These are phyloP conservation scores for Penicillium riverlandense DNA, from an alignment of 495 filamentous ascomycete genomes.

Conservation along the genomic window DNA sequence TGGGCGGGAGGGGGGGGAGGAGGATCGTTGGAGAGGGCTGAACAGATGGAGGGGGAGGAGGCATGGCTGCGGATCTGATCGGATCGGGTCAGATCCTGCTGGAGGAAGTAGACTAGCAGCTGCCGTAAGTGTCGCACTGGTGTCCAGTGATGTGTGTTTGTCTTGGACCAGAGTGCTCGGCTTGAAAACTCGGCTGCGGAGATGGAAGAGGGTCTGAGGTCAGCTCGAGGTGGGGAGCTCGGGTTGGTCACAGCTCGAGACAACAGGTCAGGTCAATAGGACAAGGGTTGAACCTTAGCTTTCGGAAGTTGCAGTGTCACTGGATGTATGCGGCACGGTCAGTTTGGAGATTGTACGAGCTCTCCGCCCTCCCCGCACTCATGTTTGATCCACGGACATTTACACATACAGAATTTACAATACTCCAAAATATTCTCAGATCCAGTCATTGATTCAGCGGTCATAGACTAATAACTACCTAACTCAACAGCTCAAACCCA, in stretches of 20 bases:
- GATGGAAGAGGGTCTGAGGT: constrained; percentile 1
- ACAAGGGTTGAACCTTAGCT: no score
- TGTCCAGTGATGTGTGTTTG: no score
- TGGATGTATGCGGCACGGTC: not conserved
- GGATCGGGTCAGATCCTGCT: not conserved
- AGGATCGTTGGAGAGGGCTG: constrained; percentile 40
- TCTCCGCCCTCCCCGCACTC: not conserved
- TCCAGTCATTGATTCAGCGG: constrained; percentile 16
- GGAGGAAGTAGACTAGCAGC: not conserved
- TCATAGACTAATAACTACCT: constrained; percentile 7
- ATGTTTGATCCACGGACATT: not conserved
- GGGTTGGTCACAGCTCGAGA: not conserved
- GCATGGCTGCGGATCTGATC: constrained; percentile 4
- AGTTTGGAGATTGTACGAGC: not conserved
- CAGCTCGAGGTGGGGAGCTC: not conserved
- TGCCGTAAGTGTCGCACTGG: not conserved
- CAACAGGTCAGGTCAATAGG: no score
- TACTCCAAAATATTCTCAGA: not conserved
- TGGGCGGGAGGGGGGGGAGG: constrained; percentile 38
- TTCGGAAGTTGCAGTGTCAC: not conserved
- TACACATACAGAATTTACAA: not conserved
- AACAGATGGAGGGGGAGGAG: constrained; percentile 12
- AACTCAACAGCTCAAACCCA: constrained; percentile 15
- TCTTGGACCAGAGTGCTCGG: not conserved
- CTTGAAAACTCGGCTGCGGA: constrained; percentile 3